A percentile compares a stretch with the other conserved stretches of the same genome.
Conservation (phyloP, 352 stramenopile genomes). For the Blastocystis sp. region DNA sequence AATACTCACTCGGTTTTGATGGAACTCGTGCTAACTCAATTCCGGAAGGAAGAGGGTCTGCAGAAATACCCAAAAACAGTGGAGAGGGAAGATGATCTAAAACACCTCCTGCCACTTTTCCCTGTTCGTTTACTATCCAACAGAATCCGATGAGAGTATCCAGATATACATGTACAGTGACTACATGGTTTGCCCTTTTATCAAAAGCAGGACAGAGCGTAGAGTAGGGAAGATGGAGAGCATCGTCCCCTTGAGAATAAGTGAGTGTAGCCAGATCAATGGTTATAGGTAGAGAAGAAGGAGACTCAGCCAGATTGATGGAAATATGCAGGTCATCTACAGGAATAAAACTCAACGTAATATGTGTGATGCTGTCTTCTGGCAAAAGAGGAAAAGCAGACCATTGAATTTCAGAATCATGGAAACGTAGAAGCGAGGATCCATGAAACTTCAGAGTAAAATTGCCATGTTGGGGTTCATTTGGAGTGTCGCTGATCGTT, state of each 20-base stretch:
- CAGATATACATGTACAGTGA: neutral
- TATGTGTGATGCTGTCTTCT: neutral
- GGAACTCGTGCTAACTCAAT: neutral
- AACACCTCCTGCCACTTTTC: neutral
- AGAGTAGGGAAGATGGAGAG: neutral
- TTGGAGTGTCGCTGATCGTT: neutral
- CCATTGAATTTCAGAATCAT: neutral
- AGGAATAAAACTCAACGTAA: neutral
- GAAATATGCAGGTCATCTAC: neutral
- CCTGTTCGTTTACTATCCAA: conserved; percentile 22
- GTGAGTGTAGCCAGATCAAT: neutral
- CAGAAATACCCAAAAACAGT: neutral
- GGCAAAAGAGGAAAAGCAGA: neutral
- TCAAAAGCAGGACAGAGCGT: neutral
- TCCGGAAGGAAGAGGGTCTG: neutral
- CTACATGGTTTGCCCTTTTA: neutral
- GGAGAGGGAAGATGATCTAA: neutral
- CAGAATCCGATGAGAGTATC: neutral
- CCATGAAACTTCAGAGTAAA: neutral
- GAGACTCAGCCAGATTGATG: neutral
- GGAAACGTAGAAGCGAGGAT: neutral
- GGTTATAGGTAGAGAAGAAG: no score
- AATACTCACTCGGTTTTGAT: neutral
- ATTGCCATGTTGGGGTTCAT: neutral
- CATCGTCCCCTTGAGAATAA: neutral